Conservation (phyloP, 139 green algal species). For the Coccomyxa sp. region DNA sequence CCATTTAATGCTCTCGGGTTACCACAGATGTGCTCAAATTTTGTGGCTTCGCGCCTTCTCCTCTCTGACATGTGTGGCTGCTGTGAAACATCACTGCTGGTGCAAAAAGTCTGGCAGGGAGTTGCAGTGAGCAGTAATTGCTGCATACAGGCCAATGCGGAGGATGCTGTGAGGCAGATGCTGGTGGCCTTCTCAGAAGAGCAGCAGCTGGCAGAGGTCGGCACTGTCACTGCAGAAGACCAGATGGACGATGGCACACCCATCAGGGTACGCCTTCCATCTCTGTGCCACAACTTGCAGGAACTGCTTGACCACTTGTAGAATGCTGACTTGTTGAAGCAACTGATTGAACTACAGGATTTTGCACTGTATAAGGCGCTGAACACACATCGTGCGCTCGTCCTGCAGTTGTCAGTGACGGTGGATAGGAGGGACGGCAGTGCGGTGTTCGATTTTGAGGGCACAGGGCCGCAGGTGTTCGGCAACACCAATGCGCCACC, state of each 20-base stretch:
- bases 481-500: conserved; percentile 94
- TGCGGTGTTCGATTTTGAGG: conserved; percentile 89
- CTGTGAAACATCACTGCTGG: no score
- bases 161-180: conserved; percentile 81
- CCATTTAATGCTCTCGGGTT: no score
- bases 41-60: background rate
- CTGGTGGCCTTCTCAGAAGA: conserved; percentile 64
- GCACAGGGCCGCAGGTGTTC: conserved; percentile 78
- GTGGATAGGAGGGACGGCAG: conserved; percentile 68
- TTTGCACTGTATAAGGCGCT: no score
- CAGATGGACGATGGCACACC: conserved; percentile 83
- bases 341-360: no score
- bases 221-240: conserved; percentile 70
- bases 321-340: no score
- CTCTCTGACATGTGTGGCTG: no score
- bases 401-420: conserved; percentile 62
- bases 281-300: background rate
- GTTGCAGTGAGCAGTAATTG: background rate
- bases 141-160: conserved; percentile 59
- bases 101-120: no score
- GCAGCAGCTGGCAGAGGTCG: conserved; percentile 68
- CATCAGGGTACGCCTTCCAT: background rate
- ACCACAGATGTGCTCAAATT: background rate
- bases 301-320: no score
- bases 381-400: background rate